Base-by-base conservation (phyloP, 495 filamentous ascomycete genomes). In the Trichocladium antarcticum region DNA sequence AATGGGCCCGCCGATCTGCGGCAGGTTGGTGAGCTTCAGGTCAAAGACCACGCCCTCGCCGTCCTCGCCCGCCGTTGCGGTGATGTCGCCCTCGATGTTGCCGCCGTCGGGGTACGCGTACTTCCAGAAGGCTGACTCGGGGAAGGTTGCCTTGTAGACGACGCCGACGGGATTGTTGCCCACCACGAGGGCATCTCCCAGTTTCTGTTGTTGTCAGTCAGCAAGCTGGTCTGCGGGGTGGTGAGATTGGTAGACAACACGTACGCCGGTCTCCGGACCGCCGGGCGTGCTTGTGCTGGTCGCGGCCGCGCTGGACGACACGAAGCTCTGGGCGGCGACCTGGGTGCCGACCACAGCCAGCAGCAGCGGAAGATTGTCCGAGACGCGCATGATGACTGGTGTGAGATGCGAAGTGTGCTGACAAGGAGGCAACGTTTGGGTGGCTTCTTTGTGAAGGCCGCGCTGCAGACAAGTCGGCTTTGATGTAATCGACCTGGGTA, bases 1-100 rank as follows among this genome's bases (percentile, higher is more conserved):
- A 70, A 88, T 88, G 5, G 85, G 82, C 5, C 83, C 83, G 27
- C 74, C 77, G 28, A 63, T 65, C 12, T 68, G 63, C 47, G 86
- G 87, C 29, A 94, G 70, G 49, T 84, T 84, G 41, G 56, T 70
- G 53, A 94, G 68, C 42, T 68, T 67, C 47, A 89, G 67, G 39
- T 65, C 59, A 58, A 90, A 76, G 38, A 63, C 50, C 27, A 87
- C 75, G 37, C 87, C 88, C 20, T 69, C 68, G 34, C 84, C 83
- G 50, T 75, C 70, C 0, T 69, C 49, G 36, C 61, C 65, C 3
- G 80, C 69, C 19, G 59, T 68, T n/a, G 76, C 81, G 0, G 66
- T 66, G 45, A 95, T 57, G 22, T 56, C 67, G 24, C 89, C 89
- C 44, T 74, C 70, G 45, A 89, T 63, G 42, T 73, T 72, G 32